Base-by-base conservation (phyloP, 2,329 filamentous ascomycete genomes). In the Trichoderma sp. region DNA sequence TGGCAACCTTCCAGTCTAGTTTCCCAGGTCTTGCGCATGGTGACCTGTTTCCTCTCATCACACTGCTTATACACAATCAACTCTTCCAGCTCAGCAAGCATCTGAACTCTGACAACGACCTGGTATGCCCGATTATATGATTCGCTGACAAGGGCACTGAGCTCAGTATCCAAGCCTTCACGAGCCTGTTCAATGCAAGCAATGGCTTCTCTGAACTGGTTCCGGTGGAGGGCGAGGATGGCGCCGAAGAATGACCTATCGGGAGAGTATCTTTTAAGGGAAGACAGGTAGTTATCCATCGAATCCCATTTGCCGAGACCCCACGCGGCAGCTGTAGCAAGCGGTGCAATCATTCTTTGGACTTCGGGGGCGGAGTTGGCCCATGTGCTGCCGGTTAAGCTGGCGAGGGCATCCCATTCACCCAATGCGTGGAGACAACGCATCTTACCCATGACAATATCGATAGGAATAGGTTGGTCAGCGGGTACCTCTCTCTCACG, bases 401-500 rank as follows among this genome's bases (percentile, higher is more conserved):
- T 89, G 1, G 94, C 96, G 17, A 99, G 84, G 4, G 93, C 89
- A 72, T 98, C 96, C 95, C 95, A 99, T 78, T 99, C 95, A 70
- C 95, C 95, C 39, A 99, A 85, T 9, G 95, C 96, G 77, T 99
- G 95, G 71, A 98, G 82, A 84, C 95, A 99, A 57, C 95, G 90
- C 95, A 99, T 99, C 81, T 99, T 99, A 72, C 95, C 95, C 94
- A 99, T 98, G 37, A 97, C 93, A 64, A 99, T 93, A 69, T 98
- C 95, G 69, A 99, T 93, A 0, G 93, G 93, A 0, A 83, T 80
- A 1, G 82, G 77, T 69, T 85, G 81, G 67, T 87, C 85, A 2
- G 81, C 78, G 0, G 84, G 83, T 34, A 92, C 84, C 71, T 93
- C 89, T 61, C 83, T 80, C 74, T 97, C 94, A 53, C 94, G 91